phyloP scores from a whole-genome alignment of 1,284 basidiomycete species.

The Cryptococcus sp. region DNA sequence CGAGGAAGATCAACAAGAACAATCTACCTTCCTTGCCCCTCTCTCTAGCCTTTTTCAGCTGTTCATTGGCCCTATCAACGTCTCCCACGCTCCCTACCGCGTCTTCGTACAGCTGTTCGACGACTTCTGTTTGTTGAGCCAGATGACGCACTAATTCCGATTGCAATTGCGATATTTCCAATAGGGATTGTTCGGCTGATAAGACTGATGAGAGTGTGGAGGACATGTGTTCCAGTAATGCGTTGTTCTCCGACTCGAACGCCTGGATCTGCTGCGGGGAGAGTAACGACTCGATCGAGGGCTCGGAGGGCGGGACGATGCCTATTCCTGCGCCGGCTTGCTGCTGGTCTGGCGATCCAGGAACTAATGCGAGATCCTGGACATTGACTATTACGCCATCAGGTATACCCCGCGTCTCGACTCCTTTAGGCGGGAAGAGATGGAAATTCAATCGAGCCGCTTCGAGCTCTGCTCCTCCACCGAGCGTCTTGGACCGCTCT shows the following conservation, averaged over 20 bases:
- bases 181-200: conserved; percentile 57
- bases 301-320: conserved; percentile 33
- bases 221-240: conserved; percentile 57
- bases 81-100: conserved; percentile 57
- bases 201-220: conserved; percentile 56
- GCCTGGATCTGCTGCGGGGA: conserved; percentile 57
- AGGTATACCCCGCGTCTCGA: conserved; percentile 11
- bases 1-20: conserved; percentile 58
- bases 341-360: conserved; percentile 4
- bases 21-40: conserved; percentile 57
- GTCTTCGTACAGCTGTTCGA: conserved; percentile 58
- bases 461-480: conserved; percentile 40
- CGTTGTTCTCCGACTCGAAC: conserved; percentile 59
- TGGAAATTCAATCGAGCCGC: conserved; percentile 20
- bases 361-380: conserved; percentile 13
- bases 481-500: conserved; percentile 45
- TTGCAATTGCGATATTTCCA: conserved; percentile 61
- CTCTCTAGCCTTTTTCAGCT: conserved; percentile 59
- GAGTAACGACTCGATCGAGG: conserved; percentile 44
- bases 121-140: conserved; percentile 58
- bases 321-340: conserved; percentile 7
- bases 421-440: background rate
- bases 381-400: conserved; percentile 16
- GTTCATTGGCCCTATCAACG: conserved; percentile 58
- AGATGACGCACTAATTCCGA: conserved; percentile 59